Evolutionary conservation across 495 filamentous ascomycete genomes (phyloP).

Genomic region (Penicillium robsamsonii): DNA sequence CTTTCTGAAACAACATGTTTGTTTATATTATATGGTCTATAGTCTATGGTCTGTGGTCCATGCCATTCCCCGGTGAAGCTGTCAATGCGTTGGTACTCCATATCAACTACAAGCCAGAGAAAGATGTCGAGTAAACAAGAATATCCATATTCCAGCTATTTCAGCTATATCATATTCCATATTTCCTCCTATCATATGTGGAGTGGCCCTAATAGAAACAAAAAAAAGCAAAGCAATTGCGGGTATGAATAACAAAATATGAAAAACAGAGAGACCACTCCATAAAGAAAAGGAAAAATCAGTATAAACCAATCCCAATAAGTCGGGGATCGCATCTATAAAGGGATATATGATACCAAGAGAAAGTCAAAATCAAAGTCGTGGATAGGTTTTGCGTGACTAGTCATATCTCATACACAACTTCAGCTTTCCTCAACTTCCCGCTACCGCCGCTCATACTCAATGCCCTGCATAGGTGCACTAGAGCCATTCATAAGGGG

Average conservation of each 20-base stretch:
- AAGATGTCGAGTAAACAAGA: not conserved
- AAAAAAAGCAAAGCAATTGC: conserved; percentile 18
- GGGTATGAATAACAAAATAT: conserved; percentile 27
- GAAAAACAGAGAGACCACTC: conserved; percentile 14
- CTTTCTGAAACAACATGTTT: not conserved
- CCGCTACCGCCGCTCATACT: conserved; percentile 51
- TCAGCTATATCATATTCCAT: conserved; percentile 4
- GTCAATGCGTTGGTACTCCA: not conserved
- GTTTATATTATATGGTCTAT: not conserved
- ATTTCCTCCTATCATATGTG: not conserved
- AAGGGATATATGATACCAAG: conserved; percentile 24
- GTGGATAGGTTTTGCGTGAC: conserved; percentile 24
- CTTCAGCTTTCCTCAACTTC: not conserved
- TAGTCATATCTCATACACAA: conserved; percentile 30
- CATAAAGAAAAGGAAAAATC: conserved; percentile 6
- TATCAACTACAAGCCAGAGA: too few species aligned
- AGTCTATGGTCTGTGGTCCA: not conserved
- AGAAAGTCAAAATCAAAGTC: conserved; percentile 21
- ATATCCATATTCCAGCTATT: not conserved
- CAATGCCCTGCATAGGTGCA: conserved; percentile 57
- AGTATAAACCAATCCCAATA: not conserved
- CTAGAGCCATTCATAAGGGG: conserved; percentile 50
- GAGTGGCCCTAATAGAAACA: not conserved
- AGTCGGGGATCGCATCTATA: conserved; percentile 17
- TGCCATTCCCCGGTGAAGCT: not conserved